Evolutionary conservation across 805 yeast genomes (phyloP).

Genomic region (Scheffersomyces amazonensis): DNA sequence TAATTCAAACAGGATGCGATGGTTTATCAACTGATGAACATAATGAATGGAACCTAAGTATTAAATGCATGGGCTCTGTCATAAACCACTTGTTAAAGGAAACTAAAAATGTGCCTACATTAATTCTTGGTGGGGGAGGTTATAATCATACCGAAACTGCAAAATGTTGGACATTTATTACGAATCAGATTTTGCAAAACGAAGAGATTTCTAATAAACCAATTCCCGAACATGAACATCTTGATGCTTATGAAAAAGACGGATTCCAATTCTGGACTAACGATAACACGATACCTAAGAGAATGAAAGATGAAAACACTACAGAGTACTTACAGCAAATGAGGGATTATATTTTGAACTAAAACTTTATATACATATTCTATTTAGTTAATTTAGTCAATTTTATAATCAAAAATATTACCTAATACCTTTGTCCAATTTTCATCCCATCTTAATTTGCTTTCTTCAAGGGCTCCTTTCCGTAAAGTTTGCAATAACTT

Average conservation of each 20-base stretch:
- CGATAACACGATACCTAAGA: conserved; percentile 18
- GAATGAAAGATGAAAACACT: conserved; percentile 30
- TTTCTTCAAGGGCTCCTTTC: conserved; percentile 72
- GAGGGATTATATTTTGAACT: conserved; percentile 9
- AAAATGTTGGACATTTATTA: conserved; percentile 54
- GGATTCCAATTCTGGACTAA: conserved; percentile 50
- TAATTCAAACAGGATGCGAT: conserved; percentile 73
- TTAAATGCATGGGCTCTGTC: conserved; percentile 43
- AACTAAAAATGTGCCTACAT: conserved; percentile 26
- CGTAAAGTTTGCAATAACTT: conserved; percentile 41
- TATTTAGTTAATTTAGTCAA: conserved; percentile 2
- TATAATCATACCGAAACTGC: conserved; percentile 62
- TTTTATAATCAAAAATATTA: conserved; percentile 17
- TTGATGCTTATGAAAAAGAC: conserved; percentile 42
- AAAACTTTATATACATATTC: background rate
- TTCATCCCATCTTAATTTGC: conserved; percentile 65
- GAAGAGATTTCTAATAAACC: conserved; percentile 21
- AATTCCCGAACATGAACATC: conserved; percentile 49
- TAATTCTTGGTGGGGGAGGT: conserved; percentile 77
- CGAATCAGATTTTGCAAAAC: conserved; percentile 17
- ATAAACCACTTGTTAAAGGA: conserved; percentile 25
- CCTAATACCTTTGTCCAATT: conserved; percentile 63
- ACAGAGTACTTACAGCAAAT: conserved; percentile 22
- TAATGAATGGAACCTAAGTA: conserved; percentile 67
- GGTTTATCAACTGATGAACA: conserved; percentile 65